A percentile compares a stretch with the other conserved stretches of the same genome.
Evolutionary conservation across 1,139 yeast species (phyloP).

Genomic region (Scheffersomyces illinoinensis): DNA sequence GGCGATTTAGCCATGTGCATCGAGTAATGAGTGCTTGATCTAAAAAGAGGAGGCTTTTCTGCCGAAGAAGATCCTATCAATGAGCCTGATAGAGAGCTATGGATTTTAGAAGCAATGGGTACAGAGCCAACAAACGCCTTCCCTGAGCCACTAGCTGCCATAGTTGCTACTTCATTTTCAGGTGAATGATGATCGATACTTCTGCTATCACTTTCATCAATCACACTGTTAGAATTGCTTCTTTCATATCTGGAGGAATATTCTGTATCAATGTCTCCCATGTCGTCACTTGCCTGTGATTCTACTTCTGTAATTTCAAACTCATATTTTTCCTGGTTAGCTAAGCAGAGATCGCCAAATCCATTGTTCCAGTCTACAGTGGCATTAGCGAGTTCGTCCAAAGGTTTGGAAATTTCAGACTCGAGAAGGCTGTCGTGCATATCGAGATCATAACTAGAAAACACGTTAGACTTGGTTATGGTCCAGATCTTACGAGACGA

Average conservation of each 20-base stretch:
- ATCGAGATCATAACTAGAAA: conserved; percentile 56
- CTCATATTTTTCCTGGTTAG: conserved; percentile 52
- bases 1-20: conserved; percentile 14
- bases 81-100: conserved; percentile 13
- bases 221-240: conserved; percentile 6
- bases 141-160: neutral
- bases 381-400: conserved; percentile 53
- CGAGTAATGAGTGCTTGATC: conserved; percentile 15
- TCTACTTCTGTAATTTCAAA: conserved; percentile 25
- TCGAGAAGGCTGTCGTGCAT: conserved; percentile 13
- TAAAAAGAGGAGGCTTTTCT: conserved; percentile 20
- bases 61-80: conserved; percentile 22
- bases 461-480: conserved; percentile 47
- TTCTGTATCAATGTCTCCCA: conserved; percentile 6
- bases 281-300: conserved; percentile 8
- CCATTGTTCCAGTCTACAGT: conserved; percentile 58
- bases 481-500: conserved; percentile 38
- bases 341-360: conserved; percentile 50
- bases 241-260: conserved; percentile 1
- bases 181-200: conserved; percentile 6
- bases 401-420: conserved; percentile 45
- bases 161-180: conserved; percentile 2
- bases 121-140: conserved; percentile 19
- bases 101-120: conserved; percentile 18
- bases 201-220: conserved; percentile 7